Evolutionary conservation across 1,284 basidiomycete species (phyloP).

Genomic region (Cryptococcus sp.): DNA sequence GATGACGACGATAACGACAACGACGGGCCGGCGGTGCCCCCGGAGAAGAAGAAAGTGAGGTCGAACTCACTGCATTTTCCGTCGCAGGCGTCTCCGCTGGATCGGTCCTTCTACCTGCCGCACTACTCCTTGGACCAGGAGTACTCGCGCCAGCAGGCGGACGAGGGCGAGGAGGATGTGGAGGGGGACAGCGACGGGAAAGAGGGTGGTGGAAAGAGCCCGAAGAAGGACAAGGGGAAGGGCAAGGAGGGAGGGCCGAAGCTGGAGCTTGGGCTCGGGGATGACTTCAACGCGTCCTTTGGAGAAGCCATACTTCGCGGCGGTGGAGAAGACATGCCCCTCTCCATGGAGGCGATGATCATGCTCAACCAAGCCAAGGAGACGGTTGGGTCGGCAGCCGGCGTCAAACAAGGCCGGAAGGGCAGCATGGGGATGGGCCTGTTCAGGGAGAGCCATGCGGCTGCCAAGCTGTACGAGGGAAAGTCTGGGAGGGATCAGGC

Average conservation of each 20-base stretch:
- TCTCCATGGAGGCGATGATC: constrained; percentile 42
- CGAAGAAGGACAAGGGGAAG: not conserved
- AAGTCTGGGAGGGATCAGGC: constrained; percentile 2
- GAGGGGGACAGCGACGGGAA: not conserved
- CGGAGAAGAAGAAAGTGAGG: constrained; percentile 16
- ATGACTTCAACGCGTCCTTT: constrained; percentile 42
- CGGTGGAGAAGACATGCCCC: constrained; percentile 38
- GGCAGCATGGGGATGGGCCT: constrained; percentile 51
- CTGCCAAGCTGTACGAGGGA: constrained; percentile 4
- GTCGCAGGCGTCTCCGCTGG: constrained; percentile 7
- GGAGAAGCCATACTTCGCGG: constrained; percentile 45
- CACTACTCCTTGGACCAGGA: constrained; percentile 49
- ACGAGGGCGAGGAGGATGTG: not conserved
- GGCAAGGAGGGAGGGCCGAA: constrained; percentile 15
- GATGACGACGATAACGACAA: constrained; percentile 19
- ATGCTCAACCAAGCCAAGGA: constrained; percentile 46
- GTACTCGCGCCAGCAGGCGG: constrained; percentile 34
- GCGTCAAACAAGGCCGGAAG: constrained; percentile 47
- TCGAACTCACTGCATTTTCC: constrained; percentile 34
- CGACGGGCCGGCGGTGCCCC: not conserved
- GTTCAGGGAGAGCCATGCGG: constrained; percentile 44
- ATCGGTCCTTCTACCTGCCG: constrained; percentile 36
- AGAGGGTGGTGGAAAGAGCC: not conserved
- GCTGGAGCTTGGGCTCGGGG: constrained; percentile 43
- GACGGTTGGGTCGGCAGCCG: constrained; percentile 26